Conservation (phyloP, 495 filamentous ascomycete species). For the Daldinia caldariorum region DNA sequence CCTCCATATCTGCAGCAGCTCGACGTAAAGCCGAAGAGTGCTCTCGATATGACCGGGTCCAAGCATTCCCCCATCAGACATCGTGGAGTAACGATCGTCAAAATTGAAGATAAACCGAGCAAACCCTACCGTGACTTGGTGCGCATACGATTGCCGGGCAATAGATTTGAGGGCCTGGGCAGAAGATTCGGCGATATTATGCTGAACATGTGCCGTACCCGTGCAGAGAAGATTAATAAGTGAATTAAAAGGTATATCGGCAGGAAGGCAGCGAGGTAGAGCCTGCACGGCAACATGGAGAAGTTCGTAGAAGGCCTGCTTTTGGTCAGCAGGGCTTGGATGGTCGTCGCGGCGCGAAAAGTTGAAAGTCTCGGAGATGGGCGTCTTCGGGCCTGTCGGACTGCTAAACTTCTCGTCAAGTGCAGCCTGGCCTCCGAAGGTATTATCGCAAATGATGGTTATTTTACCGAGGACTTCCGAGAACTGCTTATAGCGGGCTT, state of each 20-base stretch:
- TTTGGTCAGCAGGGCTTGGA: constrained; percentile 76
- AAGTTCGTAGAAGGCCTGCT: constrained; percentile 94
- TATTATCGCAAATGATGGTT: constrained; percentile 92
- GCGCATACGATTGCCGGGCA: constrained; percentile 89
- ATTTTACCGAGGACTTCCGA: constrained; percentile 96
- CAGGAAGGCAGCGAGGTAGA: constrained; percentile 88
- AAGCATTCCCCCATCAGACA: constrained; percentile 97
- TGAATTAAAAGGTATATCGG: constrained; percentile 91
- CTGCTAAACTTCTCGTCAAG: constrained; percentile 93
- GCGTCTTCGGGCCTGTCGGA: constrained; percentile 84
- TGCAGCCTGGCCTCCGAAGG: constrained; percentile 94
- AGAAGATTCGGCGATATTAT: constrained; percentile 90
- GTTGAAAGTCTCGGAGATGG: constrained; percentile 91
- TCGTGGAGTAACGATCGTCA: constrained; percentile 94
- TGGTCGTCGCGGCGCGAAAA: constrained; percentile 86
- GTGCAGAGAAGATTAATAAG: constrained; percentile 96
- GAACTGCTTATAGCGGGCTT: constrained; percentile 86
- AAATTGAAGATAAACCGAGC: constrained; percentile 97
- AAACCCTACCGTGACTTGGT: constrained; percentile 96
- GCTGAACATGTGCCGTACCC: constrained; percentile 93
- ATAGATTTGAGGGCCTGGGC: constrained; percentile 94
- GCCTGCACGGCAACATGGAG: constrained; percentile 96
- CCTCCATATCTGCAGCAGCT: constrained; percentile 94
- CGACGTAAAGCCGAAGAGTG: constrained; percentile 90
- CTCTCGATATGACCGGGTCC: constrained; percentile 95